Evolutionary conservation across 257 asterid species (phyloP).

Genomic region (Pogostemon cablin): DNA sequence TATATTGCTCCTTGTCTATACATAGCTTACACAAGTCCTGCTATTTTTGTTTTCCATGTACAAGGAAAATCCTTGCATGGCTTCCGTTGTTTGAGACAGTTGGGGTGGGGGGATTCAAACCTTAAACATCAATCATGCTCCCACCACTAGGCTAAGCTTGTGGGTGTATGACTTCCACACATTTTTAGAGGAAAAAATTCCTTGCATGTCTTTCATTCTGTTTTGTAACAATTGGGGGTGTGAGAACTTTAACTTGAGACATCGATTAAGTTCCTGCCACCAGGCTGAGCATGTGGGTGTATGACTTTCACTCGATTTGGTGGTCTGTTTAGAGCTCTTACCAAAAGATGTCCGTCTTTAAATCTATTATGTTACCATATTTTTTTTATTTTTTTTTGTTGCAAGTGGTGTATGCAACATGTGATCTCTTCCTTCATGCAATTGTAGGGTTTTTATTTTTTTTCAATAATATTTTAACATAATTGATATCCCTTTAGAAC

Average conservation of each 20-base stretch:
- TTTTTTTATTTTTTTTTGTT: neutral
- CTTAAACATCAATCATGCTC: neutral
- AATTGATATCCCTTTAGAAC: neutral
- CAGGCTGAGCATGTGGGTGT: neutral
- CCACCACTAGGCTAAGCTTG: neutral
- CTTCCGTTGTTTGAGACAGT: neutral
- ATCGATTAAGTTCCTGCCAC: neutral
- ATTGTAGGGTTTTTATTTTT: neutral
- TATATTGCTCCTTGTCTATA: neutral
- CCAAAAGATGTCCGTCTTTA: neutral
- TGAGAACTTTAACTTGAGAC: neutral
- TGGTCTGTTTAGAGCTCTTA: neutral
- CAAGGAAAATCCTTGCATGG: neutral
- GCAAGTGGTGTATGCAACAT: neutral
- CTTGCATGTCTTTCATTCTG: neutral
- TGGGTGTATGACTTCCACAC: neutral
- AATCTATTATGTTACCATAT: neutral
- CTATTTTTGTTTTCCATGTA: neutral
- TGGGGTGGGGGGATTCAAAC: neutral
- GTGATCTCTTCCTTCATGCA: neutral
- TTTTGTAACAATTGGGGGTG: neutral
- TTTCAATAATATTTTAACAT: neutral
- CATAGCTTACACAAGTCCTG: neutral
- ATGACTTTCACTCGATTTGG: neutral
- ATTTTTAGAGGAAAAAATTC: neutral